Conservation (phyloP, 495 filamentous ascomycete genomes). For the Pyrenula aspistea region DNA sequence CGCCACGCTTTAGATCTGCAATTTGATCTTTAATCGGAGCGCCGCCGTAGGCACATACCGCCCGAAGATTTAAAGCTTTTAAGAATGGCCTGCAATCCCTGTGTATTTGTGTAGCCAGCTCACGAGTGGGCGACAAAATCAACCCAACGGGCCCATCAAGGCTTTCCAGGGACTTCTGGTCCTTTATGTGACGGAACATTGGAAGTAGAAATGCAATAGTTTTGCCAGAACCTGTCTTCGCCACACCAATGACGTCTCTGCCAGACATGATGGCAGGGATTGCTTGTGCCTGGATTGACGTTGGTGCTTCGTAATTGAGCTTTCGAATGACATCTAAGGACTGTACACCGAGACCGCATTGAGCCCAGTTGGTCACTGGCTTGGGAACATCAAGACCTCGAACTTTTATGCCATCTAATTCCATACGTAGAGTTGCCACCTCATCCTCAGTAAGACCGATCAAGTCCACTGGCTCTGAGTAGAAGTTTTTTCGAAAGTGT, state of each 20-base stretch:
- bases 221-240: slow-evolving; percentile 98
- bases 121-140: slow-evolving; percentile 90
- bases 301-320: slow-evolving; percentile 79
- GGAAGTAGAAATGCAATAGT: slow-evolving; percentile 90
- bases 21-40: slow-evolving; percentile 98
- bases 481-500: slow-evolving; percentile 85
- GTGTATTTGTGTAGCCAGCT: slow-evolving; percentile 90
- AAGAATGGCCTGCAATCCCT: slow-evolving; percentile 88
- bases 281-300: slow-evolving; percentile 90
- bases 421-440: slow-evolving; percentile 63
- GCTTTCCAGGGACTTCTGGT: slow-evolving; percentile 70
- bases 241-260: slow-evolving; percentile 89
- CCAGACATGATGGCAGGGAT: slow-evolving; percentile 94
- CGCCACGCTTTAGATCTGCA: slow-evolving; percentile 85
- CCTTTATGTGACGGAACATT: slow-evolving; percentile 96
- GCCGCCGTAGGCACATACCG: slow-evolving; percentile 92
- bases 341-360: slow-evolving; percentile 79
- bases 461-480: slow-evolving; percentile 77
- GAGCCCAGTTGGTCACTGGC: slow-evolving; percentile 91
- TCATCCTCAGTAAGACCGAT: slow-evolving; percentile 79
- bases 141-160: slow-evolving; percentile 80
- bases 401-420: slow-evolving; percentile 93
- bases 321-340: slow-evolving; percentile 78
- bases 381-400: slow-evolving; percentile 76
- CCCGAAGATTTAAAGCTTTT: slow-evolving; percentile 77